Evolutionary conservation across 345 rosid species (phyloP), one percentile per base, ranked within the genome.

Genomic region (Eucalyptus regnans): DNA sequence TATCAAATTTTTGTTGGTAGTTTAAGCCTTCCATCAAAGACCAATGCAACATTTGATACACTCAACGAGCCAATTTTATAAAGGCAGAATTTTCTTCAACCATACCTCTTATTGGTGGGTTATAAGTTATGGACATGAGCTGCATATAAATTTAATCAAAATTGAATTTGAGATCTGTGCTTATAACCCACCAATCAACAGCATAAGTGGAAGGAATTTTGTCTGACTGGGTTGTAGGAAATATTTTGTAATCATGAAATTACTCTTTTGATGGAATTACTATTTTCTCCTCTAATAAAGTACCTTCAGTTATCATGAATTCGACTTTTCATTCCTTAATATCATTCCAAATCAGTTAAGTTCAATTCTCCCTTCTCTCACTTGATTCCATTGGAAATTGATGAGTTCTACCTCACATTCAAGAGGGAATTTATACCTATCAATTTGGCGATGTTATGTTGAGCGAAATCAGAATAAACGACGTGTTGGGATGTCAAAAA

Each of bases 221-320:
- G 23, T 22, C 23, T 0, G 1, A 54, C 5, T 0, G 0, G 0
- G 5, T 54, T 54, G 11, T 8, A 20, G 23, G 25, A 54, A 54
- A 20, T 22, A 56, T 56, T 56, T 0, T 54, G 27, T 54, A 54
- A 20, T 20, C 25, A 20, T 0, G 27, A 54, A 54, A 54, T 54
- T 54, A 54, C 27, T 54, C 25, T 56, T 56, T 56, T 52, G 62
- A 20, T 9, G 62, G 12, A 22, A 56, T 1, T 20, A 3, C 62
- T 22, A 22, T 22, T 56, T 56, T 22, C 12, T 56, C 62, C 5
- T 56, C 62, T 56, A 22, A 22, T 8, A 20, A 22, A 56, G 27
- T 56, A 22, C 62, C 62, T 22, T 56, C 12, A 5, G 0, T 23
- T 23, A 23, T 23, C 11, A 56, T 56, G 62, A 23, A 0, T 56